Conservation (phyloP, 2,329 filamentous ascomycete genomes). For the Hypomyces perniciosus region DNA sequence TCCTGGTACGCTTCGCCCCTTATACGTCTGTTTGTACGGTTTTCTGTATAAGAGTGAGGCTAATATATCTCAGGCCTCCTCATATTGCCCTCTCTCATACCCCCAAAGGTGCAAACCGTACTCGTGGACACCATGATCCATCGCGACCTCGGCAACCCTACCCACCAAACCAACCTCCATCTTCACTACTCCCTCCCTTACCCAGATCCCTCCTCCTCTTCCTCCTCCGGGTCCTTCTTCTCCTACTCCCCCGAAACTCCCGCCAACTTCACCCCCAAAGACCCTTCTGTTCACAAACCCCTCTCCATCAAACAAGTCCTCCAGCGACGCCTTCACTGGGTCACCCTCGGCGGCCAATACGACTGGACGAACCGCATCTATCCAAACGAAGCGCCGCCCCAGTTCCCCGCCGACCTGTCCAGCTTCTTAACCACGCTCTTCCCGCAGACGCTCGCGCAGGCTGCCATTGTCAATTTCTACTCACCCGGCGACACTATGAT, state of each 20-base stretch:
- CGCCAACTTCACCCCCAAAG: conserved; percentile 59
- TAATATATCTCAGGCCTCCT: conserved; percentile 57
- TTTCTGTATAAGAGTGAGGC: neutral
- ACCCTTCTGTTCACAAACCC: conserved; percentile 67
- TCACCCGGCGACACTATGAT: conserved; percentile 85
- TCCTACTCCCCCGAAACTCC: conserved; percentile 41
- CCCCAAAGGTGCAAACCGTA: conserved; percentile 58
- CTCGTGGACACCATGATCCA: conserved; percentile 73
- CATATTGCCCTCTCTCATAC: conserved; percentile 69
- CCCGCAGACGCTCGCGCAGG: conserved; percentile 71
- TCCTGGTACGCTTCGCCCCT: conserved; percentile 50
- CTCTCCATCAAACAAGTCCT: conserved; percentile 65
- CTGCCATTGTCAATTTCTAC: conserved; percentile 92
- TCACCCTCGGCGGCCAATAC: conserved; percentile 91
- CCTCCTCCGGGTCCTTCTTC: conserved; percentile 47
- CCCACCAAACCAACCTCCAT: conserved; percentile 86
- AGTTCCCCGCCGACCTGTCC: conserved; percentile 70
- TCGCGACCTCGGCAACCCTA: conserved; percentile 63
- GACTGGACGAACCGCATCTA: conserved; percentile 90
- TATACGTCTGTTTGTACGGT: neutral
- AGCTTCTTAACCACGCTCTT: conserved; percentile 64
- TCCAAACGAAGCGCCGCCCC: conserved; percentile 58
- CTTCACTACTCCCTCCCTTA: conserved; percentile 71
- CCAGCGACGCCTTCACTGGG: conserved; percentile 80
- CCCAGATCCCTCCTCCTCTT: conserved; percentile 44